A percentile compares a stretch with the other conserved stretches of the same genome.
phyloP scores from a whole-genome alignment of 495 filamentous ascomycete genomes.

The Darksidea phi region DNA sequence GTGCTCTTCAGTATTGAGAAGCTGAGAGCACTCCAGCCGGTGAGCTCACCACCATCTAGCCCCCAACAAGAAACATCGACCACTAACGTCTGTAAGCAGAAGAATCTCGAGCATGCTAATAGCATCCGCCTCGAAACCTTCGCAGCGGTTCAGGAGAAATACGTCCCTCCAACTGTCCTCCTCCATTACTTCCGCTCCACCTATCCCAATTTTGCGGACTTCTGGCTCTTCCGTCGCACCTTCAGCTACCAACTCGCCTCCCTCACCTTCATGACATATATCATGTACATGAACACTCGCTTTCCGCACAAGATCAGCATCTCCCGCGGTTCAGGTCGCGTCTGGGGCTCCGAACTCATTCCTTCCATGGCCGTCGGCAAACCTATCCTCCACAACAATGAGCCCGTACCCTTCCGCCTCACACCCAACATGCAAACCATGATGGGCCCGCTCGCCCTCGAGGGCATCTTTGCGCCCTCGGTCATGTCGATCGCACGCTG shows the following conservation, averaged over 20 bases:
- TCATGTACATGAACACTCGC: constrained; percentile 90
- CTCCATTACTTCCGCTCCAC: constrained; percentile 87
- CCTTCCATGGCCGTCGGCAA: constrained; percentile 74
- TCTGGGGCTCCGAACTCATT: constrained; percentile 95
- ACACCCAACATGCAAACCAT: constrained; percentile 94
- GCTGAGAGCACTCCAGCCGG: constrained; percentile 62
- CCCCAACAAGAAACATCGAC: constrained; percentile 4
- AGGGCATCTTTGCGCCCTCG: constrained; percentile 88
- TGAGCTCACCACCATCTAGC: constrained; percentile 13
- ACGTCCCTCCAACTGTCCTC: constrained; percentile 74
- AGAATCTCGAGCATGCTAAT: constrained; percentile 58
- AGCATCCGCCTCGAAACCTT: constrained; percentile 77
- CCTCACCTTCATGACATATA: constrained; percentile 97
- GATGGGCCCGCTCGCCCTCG: constrained; percentile 91
- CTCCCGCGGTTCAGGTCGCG: constrained; percentile 81
- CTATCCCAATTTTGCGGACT: constrained; percentile 86
- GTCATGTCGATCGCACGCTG: constrained; percentile 95
- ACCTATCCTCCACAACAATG: constrained; percentile 88
- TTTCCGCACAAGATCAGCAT: constrained; percentile 95
- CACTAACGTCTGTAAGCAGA: constrained; percentile 53
- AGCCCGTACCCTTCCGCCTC: constrained; percentile 93
- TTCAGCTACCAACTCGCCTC: constrained; percentile 96
- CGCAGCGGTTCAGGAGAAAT: constrained; percentile 85
- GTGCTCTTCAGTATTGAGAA: constrained; percentile 94
- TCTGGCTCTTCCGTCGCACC: constrained; percentile 96